Evolutionary conservation across 2,329 filamentous ascomycete genomes (phyloP).

Genomic region (Aspergillus brunneoviolaceus): DNA sequence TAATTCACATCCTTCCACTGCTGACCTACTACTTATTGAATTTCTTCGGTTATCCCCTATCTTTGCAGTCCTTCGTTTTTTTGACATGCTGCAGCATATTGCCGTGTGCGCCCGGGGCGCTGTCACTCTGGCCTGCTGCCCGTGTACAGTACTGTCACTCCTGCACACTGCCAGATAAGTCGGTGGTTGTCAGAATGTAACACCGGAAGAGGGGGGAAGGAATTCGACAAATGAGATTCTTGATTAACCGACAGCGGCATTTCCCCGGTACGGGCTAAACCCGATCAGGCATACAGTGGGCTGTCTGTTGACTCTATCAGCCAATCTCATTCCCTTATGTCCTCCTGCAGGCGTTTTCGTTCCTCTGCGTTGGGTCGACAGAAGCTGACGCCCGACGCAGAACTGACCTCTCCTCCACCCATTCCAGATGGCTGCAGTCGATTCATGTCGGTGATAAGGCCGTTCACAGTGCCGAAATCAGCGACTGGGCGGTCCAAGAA

Average conservation of each 20-base stretch:
- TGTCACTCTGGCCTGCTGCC: no score
- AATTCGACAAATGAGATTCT: neutral
- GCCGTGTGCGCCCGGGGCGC: neutral
- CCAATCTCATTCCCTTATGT: neutral
- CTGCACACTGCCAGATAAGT: neutral
- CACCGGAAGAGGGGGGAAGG: neutral
- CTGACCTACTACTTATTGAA: neutral
- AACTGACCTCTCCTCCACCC: neutral
- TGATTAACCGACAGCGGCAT: neutral
- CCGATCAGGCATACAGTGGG: neutral
- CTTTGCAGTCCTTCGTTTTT: neutral
- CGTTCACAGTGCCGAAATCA: neutral
- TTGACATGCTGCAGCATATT: neutral
- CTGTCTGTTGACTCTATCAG: neutral
- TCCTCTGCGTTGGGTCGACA: neutral
- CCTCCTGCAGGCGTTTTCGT: neutral
- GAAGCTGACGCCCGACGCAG: neutral
- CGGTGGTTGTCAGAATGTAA: neutral
- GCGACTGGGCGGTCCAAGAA: neutral
- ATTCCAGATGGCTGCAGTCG: neutral
- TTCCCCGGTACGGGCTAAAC: neutral
- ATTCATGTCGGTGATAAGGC: neutral
- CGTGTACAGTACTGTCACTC: no score
- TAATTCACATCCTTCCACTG: neutral
- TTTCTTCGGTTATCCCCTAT: no score